Evolutionary conservation across 805 yeast species (phyloP).

Genomic region (Metschnikowia kofuensis): DNA sequence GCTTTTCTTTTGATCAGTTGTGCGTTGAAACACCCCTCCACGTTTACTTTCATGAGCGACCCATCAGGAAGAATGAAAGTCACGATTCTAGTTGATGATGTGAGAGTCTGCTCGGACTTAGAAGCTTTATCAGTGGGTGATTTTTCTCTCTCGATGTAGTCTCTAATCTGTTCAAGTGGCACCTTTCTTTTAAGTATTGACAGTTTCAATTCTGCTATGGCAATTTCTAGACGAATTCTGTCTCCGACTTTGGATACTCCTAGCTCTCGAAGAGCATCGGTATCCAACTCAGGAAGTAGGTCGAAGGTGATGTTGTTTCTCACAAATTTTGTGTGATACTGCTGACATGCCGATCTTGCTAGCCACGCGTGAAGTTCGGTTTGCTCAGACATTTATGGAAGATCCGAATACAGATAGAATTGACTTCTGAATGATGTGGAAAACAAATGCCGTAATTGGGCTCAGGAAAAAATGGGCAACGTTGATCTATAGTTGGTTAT

Average conservation of each 20-base stretch:
- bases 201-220: conserved; percentile 45
- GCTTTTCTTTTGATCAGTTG: conserved; percentile 71
- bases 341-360: conserved; percentile 32
- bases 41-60: conserved; percentile 60
- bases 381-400: conserved; percentile 11
- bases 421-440: too few relatives aligned
- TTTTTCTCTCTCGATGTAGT: conserved; percentile 5
- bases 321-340: conserved; percentile 30
- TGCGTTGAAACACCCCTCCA: conserved; percentile 78
- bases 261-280: conserved; percentile 61
- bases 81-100: conserved; percentile 26
- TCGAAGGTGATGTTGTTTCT: conserved; percentile 57
- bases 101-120: conserved; percentile 1
- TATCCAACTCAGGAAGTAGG: conserved; percentile 58
- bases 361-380: conserved; percentile 37
- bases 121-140: neutral
- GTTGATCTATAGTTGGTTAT: neutral
- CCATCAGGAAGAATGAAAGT: conserved; percentile 79
- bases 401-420: too few relatives aligned
- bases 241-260: conserved; percentile 84
- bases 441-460: too few relatives aligned
- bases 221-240: conserved; percentile 63
- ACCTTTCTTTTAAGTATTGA: conserved; percentile 7
- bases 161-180: conserved; percentile 12
- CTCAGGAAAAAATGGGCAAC: too few relatives aligned